phyloP scores from a whole-genome alignment of 2,329 filamentous ascomycete genomes.

The Hymenoscyphus infarciens region DNA sequence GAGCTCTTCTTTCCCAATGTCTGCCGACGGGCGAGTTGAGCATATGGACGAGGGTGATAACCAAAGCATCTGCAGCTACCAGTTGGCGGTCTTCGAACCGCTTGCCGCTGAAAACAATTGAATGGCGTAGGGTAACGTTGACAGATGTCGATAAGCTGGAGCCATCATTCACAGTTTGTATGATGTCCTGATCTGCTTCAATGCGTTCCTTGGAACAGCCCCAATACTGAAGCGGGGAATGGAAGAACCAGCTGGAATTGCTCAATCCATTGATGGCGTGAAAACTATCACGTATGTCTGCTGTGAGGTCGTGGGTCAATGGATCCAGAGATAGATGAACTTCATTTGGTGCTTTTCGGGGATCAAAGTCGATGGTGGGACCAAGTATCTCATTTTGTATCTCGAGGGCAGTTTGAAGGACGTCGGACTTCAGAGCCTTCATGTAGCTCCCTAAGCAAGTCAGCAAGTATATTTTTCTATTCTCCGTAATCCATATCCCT shows the following conservation, averaged over 20 bases:
- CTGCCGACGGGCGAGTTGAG: constrained; percentile 60
- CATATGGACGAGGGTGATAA: constrained; percentile 71
- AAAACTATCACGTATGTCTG: constrained; percentile 46
- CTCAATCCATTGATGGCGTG: constrained; percentile 59
- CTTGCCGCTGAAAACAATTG: constrained; percentile 81
- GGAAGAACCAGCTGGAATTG: constrained; percentile 70
- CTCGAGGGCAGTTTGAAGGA: constrained; percentile 63
- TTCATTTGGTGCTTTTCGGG: constrained; percentile 37
- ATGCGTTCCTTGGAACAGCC: constrained; percentile 60
- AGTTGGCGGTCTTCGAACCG: constrained; percentile 65
- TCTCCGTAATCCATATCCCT: constrained; percentile 9
- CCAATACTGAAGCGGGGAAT: constrained; percentile 83
- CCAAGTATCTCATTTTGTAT: constrained; percentile 69
- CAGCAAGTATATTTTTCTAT: neutral
- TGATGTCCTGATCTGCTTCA: constrained; percentile 56
- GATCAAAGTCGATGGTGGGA: constrained; percentile 52
- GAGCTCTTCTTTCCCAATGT: constrained; percentile 61
- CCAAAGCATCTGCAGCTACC: constrained; percentile 70
- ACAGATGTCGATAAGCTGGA: constrained; percentile 61
- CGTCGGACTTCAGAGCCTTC: constrained; percentile 63
- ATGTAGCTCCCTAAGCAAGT: constrained; percentile 57
- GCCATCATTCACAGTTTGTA: constrained; percentile 65
- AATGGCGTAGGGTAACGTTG: constrained; percentile 72
- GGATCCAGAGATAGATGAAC: constrained; percentile 10
- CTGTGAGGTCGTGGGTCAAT: constrained; percentile 30